A percentile compares a stretch with the other conserved stretches of the same genome.
Conservation (phyloP, 306 rosid species). For the Cucurbita ficifolia region DNA sequence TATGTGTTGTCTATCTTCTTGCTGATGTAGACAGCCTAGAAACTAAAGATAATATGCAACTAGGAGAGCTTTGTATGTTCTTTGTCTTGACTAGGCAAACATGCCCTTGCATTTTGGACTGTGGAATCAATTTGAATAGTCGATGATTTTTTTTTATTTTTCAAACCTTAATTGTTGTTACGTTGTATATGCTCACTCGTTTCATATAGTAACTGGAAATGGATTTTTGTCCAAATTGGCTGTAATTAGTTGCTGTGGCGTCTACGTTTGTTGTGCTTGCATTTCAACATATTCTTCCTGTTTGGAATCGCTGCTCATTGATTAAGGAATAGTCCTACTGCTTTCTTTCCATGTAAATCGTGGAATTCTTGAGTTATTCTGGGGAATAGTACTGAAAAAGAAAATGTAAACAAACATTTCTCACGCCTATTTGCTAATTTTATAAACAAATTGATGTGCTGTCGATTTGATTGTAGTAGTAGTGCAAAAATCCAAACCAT, state of each 20-base stretch:
- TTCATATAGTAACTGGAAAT: neutral
- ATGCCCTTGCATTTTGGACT: neutral
- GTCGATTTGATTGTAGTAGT: neutral
- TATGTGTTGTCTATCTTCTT: too few species aligned
- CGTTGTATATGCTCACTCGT: neutral
- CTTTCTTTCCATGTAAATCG: neutral
- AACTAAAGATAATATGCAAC: neutral
- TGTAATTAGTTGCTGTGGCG: neutral
- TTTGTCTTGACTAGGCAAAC: neutral
- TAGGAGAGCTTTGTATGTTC: neutral
- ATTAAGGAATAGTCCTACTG: neutral
- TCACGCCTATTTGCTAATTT: neutral
- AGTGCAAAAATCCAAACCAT: neutral
- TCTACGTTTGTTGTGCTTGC: neutral
- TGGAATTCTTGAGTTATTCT: neutral
- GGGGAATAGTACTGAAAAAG: neutral
- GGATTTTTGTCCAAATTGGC: neutral
- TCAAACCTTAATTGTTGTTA: neutral
- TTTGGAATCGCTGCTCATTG: neutral
- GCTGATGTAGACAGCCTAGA: neutral
- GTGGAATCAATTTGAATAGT: neutral
- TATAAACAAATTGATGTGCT: neutral
- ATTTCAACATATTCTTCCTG: neutral
- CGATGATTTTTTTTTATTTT: neutral
- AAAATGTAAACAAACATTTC: neutral